Percentiles rank a stretch among this genome's conserved stretches.
These are phyloP conservation scores for Coniella vitis DNA, from an alignment of 2,329 filamentous ascomycete genomes.

Conservation along the genomic window DNA sequence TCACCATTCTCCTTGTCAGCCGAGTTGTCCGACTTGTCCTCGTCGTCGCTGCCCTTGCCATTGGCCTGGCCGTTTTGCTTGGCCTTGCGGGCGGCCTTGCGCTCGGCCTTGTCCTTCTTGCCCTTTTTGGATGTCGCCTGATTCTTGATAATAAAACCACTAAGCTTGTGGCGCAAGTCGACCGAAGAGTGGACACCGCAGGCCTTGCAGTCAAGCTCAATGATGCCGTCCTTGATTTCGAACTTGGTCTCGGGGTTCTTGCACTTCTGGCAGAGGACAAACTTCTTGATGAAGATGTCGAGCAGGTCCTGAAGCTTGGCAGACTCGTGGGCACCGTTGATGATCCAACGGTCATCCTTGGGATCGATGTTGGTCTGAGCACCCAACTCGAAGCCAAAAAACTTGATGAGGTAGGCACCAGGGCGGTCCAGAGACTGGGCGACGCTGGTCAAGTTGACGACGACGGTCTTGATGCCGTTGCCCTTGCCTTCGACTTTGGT, in stretches of 20 bases:
- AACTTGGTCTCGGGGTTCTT: slow-evolving; percentile 99
- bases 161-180: slow-evolving; percentile 90
- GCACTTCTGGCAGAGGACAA: slow-evolving; percentile 99
- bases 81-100: slow-evolving; percentile 86
- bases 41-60: slow-evolving; percentile 46
- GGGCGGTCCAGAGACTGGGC: slow-evolving; percentile 87
- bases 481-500: slow-evolving; percentile 99
- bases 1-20: slow-evolving; percentile 41
- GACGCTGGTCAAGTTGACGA: slow-evolving; percentile 94
- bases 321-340: slow-evolving; percentile 96
- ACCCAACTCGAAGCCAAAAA: slow-evolving; percentile 97
- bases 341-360: slow-evolving; percentile 98
- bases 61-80: slow-evolving; percentile 66
- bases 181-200: slow-evolving; percentile 91
- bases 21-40: slow-evolving; percentile 45
- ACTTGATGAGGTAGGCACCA: slow-evolving; percentile 96
- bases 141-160: slow-evolving; percentile 86
- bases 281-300: slow-evolving; percentile 96
- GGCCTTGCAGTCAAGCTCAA: slow-evolving; percentile 95
- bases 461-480: slow-evolving; percentile 98
- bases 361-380: slow-evolving; percentile 98
- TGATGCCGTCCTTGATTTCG: slow-evolving; percentile 86
- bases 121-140: slow-evolving; percentile 78
- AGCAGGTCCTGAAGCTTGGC: slow-evolving; percentile 96
- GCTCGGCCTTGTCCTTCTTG: slow-evolving; percentile 93